Evolutionary conservation across 306 rosid species (phyloP).

Genomic region (Trifolium subterraneum): DNA sequence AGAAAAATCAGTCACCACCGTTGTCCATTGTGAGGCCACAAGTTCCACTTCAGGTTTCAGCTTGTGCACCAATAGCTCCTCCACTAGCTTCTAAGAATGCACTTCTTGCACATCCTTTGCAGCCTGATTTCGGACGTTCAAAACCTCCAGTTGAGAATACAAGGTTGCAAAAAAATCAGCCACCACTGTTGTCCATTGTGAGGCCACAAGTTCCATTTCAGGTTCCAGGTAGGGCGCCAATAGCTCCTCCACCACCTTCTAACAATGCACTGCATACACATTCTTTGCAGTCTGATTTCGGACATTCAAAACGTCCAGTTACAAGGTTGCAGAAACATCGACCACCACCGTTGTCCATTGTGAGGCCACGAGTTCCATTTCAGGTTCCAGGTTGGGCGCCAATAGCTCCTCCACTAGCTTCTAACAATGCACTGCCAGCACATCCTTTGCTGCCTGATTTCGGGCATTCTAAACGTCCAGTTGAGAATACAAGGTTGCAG

Average conservation of each 20-base stretch:
- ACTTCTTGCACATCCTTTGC: no score
- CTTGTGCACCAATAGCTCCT: background rate
- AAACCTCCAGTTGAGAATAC: constrained; percentile 58
- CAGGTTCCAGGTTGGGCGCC: no score
- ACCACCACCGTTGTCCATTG: constrained; percentile 10
- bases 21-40: constrained; percentile 22
- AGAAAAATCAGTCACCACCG: constrained; percentile 79
- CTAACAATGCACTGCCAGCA: background rate
- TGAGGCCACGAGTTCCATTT: constrained; percentile 17
- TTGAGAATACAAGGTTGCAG: no score
- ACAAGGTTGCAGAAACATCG: no score
- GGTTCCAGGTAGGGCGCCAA: background rate
- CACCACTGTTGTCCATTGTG: constrained; percentile 58
- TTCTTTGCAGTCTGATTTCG: no score
- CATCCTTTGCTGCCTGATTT: no score
- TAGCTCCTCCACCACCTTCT: background rate
- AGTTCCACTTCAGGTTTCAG: background rate
- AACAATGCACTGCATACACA: no score
- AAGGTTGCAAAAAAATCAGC: constrained; percentile 73
- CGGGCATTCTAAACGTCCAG: constrained; percentile 65
- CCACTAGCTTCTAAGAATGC: no score
- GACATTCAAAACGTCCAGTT: constrained; percentile 61
- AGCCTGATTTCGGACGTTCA: no score
- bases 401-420: background rate
- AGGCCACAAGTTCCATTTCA: background rate